Evolutionary conservation across 257 asterid species (phyloP).

Genomic region (Solanum virginianum): DNA sequence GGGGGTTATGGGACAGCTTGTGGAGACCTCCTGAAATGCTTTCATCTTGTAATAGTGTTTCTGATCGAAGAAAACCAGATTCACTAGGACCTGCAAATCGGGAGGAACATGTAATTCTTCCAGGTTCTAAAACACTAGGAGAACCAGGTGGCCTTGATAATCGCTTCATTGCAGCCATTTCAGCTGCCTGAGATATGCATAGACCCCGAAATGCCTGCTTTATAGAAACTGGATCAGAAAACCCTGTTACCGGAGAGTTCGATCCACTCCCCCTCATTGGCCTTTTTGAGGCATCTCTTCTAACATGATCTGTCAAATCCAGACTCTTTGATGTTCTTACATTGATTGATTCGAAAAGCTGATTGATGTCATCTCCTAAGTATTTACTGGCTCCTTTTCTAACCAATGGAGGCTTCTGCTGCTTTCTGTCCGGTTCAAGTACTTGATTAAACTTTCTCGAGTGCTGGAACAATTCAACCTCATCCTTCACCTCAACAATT

Average conservation of each 20-base stretch:
- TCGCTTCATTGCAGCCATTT: slow-evolving; percentile 72
- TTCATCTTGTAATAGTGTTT: slow-evolving; percentile 22
- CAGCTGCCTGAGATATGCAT: slow-evolving; percentile 95
- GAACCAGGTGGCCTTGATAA: slow-evolving; percentile 57
- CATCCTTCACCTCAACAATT: slow-evolving; percentile 59
- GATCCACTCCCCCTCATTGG: slow-evolving; percentile 57
- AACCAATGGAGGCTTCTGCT: slow-evolving; percentile 22
- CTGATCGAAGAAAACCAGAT: background rate
- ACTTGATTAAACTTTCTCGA: slow-evolving; percentile 3
- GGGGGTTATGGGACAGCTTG: slow-evolving; percentile 1
- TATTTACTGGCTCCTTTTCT: slow-evolving; percentile 17
- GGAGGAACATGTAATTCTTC: slow-evolving; percentile 23
- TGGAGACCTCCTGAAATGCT: slow-evolving; percentile 29
- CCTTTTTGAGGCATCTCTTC: slow-evolving; percentile 50
- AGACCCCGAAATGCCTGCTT: slow-evolving; percentile 88
- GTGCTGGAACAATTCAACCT: slow-evolving; percentile 7
- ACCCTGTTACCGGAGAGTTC: slow-evolving; percentile 61
- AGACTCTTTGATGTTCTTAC: slow-evolving; percentile 29
- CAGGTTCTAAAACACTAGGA: slow-evolving; percentile 64
- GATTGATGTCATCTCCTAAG: slow-evolving; percentile 36
- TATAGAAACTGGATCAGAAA: slow-evolving; percentile 75
- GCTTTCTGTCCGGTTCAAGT: slow-evolving; percentile 8
- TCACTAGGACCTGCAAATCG: background rate
- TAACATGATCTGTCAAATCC: slow-evolving; percentile 26
- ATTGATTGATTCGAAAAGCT: slow-evolving; percentile 37